A percentile compares a stretch with the other conserved stretches of the same genome.
Conservation (phyloP, 2,329 filamentous ascomycete genomes). For the Elsinoe necatrix region DNA sequence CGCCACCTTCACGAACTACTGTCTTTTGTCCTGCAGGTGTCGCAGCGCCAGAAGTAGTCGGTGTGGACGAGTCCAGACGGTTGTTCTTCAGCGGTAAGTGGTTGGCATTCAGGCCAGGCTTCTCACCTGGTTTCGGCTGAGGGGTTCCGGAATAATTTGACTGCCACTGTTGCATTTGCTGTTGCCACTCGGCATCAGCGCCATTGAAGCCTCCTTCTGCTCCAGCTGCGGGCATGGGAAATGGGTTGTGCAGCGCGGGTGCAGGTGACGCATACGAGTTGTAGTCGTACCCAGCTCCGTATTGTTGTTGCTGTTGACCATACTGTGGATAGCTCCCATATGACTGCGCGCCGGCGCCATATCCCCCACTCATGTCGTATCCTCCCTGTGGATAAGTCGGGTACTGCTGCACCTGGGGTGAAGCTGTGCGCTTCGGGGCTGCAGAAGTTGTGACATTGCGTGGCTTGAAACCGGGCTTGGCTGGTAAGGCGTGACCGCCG, state of each 20-base stretch:
- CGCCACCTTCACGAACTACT: conserved; percentile 78
- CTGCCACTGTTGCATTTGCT: conserved; percentile 91
- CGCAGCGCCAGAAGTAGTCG: conserved; percentile 32
- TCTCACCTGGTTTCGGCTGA: conserved; percentile 25
- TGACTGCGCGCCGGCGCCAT: conserved; percentile 6
- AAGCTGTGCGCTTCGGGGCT: conserved; percentile 17
- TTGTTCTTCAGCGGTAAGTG: conserved; percentile 18
- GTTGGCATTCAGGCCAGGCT: conserved; percentile 27
- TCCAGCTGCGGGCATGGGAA: conserved; percentile 49
- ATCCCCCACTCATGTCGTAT: conserved; percentile 16
- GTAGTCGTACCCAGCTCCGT: conserved; percentile 26
- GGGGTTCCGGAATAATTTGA: conserved; percentile 55
- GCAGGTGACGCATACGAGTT: conserved; percentile 30
- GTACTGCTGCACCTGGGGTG: conserved; percentile 4
- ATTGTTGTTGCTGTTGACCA: conserved; percentile 39
- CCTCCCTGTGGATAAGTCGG: neutral
- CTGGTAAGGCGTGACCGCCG: conserved; percentile 20
- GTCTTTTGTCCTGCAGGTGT: conserved; percentile 57
- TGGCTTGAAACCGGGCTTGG: conserved; percentile 44
- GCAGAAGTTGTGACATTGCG: conserved; percentile 44
- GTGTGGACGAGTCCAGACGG: conserved; percentile 10
- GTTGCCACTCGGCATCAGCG: conserved; percentile 70
- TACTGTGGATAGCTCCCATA: conserved; percentile 27
- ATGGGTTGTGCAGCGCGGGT: conserved; percentile 73
- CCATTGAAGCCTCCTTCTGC: conserved; percentile 25